Evolutionary conservation across 2,329 filamentous ascomycete genomes (phyloP), one percentile per base, ranked within the genome.

Genomic region (Monosporascus sp.): DNA sequence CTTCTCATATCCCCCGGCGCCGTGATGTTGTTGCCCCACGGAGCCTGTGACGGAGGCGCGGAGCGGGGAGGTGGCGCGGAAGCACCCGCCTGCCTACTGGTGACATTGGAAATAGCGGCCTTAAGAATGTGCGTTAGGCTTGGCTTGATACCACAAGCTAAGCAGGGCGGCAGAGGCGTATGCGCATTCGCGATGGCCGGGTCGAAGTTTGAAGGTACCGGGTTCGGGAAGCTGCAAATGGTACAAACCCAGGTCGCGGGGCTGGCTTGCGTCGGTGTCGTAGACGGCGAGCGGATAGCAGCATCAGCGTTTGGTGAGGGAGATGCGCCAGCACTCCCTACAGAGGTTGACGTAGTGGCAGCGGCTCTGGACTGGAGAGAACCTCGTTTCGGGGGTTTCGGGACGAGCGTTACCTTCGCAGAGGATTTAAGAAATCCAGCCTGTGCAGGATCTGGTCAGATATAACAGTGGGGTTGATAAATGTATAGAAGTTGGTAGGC

Each of bases 351-450:
- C 46, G 77, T 66, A 47, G 71, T 72, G 0, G 76, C 75, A 2
- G 80, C 68, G 41, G 78, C 76, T 59, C 80, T 74, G 50, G 78
- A 76, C 59, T 83, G 74, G 58, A 85, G 69, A 15, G 83, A 80
- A 17, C 82, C 75, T 57, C 83, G 80, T 68, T 89, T 95, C 17
- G 79, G 71, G 1, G 88, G 83, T 65, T 96, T 97, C 0, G 92
- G 89, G 58, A 90, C 83, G 51, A 99, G 73, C 2, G 90, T 97
- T 58, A 99, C 84, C 72, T 99, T 99, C 6, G 94, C 77, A 2
- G 94, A 97, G 0, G 94, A 97, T 68, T 96, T 97, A 44, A 97
- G 75, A 62, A 99, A 97, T 31, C 94, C 89, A 41, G 90, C 90
- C 87, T 90, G 59, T 18, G 48, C 5, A 46, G 18, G 38, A 52